These are phyloP conservation scores for Quercus robur DNA, from an alignment of 306 rosid genomes.

Conservation along the genomic window DNA sequence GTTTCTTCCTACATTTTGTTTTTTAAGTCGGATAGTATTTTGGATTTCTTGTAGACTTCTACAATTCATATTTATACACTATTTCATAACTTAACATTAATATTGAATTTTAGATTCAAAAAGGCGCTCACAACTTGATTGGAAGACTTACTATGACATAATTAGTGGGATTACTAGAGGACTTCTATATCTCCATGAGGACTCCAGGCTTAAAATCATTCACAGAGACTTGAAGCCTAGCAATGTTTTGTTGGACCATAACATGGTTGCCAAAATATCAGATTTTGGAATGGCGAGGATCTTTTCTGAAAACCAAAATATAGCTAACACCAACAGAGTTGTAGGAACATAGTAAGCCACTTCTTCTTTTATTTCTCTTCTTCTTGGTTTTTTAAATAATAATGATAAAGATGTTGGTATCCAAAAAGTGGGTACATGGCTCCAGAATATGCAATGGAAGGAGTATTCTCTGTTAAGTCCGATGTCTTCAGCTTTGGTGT, in stretches of 20 bases:
- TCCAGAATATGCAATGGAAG: constrained; percentile 53
- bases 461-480: constrained; percentile 40
- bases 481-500: constrained; percentile 50
- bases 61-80: no score
- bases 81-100: neutral
- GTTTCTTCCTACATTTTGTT: neutral
- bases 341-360: constrained; percentile 50
- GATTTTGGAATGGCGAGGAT: constrained; percentile 53
- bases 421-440: constrained; percentile 52
- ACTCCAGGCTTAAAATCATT: constrained; percentile 42
- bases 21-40: neutral
- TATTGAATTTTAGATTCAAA: constrained; percentile 23
- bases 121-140: constrained; percentile 30
- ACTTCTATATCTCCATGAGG: constrained; percentile 54
- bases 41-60: no score
- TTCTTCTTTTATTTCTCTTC: neutral
- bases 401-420: neutral
- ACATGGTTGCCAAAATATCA: constrained; percentile 51
- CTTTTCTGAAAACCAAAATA: constrained; percentile 34
- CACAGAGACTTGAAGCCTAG: constrained; percentile 53
- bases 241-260: constrained; percentile 39
- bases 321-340: constrained; percentile 39
- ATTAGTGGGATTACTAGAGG: constrained; percentile 53
- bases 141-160: constrained; percentile 29
- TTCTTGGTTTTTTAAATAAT: no score